Evolutionary conservation across 805 yeast species (phyloP), one percentile per base, ranked within the genome.

Genomic region (Metschnikowia santaceciliae): DNA sequence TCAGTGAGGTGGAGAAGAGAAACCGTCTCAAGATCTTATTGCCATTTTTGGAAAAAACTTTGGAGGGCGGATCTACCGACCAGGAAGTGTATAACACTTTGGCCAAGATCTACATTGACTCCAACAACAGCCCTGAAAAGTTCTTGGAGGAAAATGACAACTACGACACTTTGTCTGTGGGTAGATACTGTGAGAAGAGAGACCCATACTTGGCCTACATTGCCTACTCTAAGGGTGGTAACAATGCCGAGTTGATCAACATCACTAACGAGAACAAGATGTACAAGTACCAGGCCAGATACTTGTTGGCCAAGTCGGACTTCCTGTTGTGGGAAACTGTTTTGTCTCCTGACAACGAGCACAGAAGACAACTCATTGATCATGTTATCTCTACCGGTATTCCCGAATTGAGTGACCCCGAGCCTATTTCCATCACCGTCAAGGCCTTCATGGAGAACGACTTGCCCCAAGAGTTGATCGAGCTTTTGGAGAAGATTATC

Each of bases 241-340:
- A 92, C 62, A 97, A 94, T 68, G 85, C 78, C 51, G 99, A 94
- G 69, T 80, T 94, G 64, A 82, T 94, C 63, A 78, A 81, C 65
- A 90, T 94, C 70, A 94, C 99, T 59, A 94, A 94, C 69, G 98
- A 94, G 65, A 94, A 94, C 70, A 82, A 94, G 61, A 94, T 94
- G 99, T 94, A 88, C 80, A 94, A 94, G 71, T 92, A 94, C 72
- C 99, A 94, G 77, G 98, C 98, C n/a, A 85, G 98, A 69, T 94
- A 94, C 67, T 78, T 94, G 62, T 80, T 94, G 60, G 77, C 82
- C 54, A 87, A 96, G 69, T 89, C 96, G n/a, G 97, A 94, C 66
- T 75, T 83, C 22, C 78, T 71, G 6, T 78, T 94, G 57, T 94
- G 98, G 97, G 72, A 81, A 50, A 77, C 76, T 59, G 99, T 94